Conservation (phyloP, 805 yeast species). For the Starmerella gropengiesseri region DNA sequence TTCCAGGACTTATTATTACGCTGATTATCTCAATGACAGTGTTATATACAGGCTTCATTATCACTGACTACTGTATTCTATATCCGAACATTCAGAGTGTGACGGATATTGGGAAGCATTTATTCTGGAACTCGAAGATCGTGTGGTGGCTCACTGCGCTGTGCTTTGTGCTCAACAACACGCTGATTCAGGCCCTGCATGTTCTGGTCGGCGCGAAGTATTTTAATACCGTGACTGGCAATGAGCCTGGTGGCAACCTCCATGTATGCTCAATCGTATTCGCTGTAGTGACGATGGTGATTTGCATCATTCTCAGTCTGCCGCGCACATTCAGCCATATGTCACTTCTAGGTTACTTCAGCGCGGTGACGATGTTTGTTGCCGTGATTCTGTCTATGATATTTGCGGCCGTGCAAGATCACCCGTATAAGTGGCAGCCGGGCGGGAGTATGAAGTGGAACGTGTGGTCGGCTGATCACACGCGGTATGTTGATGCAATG, state of each 20-base stretch:
- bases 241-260: slow-evolving; percentile 18
- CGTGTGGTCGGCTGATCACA: slow-evolving; percentile 43
- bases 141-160: slow-evolving; percentile 50
- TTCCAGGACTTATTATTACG: slow-evolving; percentile 48
- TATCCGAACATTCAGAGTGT: slow-evolving; percentile 43
- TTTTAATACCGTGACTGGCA: slow-evolving; percentile 43
- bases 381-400: slow-evolving; percentile 44
- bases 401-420: slow-evolving; percentile 44
- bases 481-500: slow-evolving; percentile 46
- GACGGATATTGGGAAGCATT: slow-evolving; percentile 49
- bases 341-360: slow-evolving; percentile 42
- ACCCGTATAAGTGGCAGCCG: slow-evolving; percentile 35
- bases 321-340: slow-evolving; percentile 48
- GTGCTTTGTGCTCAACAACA: slow-evolving; percentile 45
- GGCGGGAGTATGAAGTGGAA: slow-evolving; percentile 36
- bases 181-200: slow-evolving; percentile 48
- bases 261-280: slow-evolving; percentile 44
- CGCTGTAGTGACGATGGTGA: slow-evolving; percentile 39
- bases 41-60: slow-evolving; percentile 45
- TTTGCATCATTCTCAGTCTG: slow-evolving; percentile 42
- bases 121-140: slow-evolving; percentile 41
- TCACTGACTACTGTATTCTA: slow-evolving; percentile 44
- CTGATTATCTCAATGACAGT: slow-evolving; percentile 41
- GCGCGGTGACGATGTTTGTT: slow-evolving; percentile 48
- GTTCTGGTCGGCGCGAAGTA: slow-evolving; percentile 51